phyloP scores from a whole-genome alignment of 73 alveolate species.

The Symbiodinium pilosum region DNA sequence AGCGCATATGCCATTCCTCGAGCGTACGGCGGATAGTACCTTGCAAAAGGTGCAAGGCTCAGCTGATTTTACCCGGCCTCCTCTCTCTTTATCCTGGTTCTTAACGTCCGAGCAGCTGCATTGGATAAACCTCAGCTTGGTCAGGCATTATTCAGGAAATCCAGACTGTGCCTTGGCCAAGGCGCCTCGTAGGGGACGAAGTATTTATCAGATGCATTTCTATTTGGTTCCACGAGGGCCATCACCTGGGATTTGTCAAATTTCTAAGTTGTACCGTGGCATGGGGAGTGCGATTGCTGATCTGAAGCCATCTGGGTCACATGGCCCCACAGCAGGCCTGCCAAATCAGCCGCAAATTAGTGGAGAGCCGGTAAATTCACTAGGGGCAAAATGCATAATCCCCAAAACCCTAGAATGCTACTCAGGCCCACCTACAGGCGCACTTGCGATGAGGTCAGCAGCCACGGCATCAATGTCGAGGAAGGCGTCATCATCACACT shows the following conservation, averaged over 20 bases:
- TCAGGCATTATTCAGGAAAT: neutral
- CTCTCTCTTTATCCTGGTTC: neutral
- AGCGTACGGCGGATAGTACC: slow-evolving; percentile 90
- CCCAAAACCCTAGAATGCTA: neutral
- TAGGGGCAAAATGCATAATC: neutral
- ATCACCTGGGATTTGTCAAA: slow-evolving; percentile 13
- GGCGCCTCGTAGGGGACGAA: slow-evolving; percentile 69
- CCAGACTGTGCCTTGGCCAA: neutral
- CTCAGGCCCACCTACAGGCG: slow-evolving; percentile 28
- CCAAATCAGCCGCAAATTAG: neutral
- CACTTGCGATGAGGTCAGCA: slow-evolving; percentile 34
- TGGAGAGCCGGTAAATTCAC: neutral
- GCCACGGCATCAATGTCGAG: slow-evolving; percentile 56
- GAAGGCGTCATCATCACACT: slow-evolving; percentile 69
- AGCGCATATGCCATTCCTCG: slow-evolving; percentile 92
- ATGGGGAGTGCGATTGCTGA: too few relatives aligned
- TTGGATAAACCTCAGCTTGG: slow-evolving; percentile 19
- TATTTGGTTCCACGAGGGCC: slow-evolving; percentile 87
- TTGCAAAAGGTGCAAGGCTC: neutral
- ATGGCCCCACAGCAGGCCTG: slow-evolving; percentile 45
- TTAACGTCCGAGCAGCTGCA: neutral
- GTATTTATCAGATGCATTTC: slow-evolving; percentile 70
- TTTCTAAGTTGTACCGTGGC: neutral
- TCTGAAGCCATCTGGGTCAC: neutral
- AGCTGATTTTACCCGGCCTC: neutral